phyloP scores from a whole-genome alignment of 1,284 basidiomycete species.

The Ustilago crameri region DNA sequence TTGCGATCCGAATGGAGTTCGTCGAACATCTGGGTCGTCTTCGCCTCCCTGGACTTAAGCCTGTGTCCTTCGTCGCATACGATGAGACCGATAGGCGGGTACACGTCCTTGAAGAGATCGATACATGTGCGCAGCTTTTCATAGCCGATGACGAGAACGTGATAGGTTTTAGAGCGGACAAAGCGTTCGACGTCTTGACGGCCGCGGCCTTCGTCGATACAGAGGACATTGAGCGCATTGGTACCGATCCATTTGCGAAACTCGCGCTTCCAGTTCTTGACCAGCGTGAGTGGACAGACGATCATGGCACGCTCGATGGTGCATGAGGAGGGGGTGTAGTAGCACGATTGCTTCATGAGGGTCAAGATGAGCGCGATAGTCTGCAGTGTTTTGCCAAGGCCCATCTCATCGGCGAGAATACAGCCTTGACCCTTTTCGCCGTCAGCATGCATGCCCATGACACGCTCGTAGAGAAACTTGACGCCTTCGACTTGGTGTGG shows the following conservation, averaged over 20 bases:
- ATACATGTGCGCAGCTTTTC: constrained; percentile 77
- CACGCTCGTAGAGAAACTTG: constrained; percentile 96
- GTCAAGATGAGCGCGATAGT: constrained; percentile 65
- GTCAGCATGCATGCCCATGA: constrained; percentile 90
- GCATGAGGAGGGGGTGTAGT: constrained; percentile 53
- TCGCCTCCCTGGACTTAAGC: constrained; percentile 89
- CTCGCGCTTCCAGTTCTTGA: constrained; percentile 96
- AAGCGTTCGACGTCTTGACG: constrained; percentile 57
- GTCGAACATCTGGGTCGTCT: constrained; percentile 90
- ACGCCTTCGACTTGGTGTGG: constrained; percentile 99
- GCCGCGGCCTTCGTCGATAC: constrained; percentile 73
- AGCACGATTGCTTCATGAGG: constrained; percentile 62
- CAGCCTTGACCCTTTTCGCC: constrained; percentile 81
- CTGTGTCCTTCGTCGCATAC: constrained; percentile 98
- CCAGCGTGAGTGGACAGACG: constrained; percentile 91
- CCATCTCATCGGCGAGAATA: constrained; percentile 99
- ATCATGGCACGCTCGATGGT: constrained; percentile 71
- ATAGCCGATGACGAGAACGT: constrained; percentile 94
- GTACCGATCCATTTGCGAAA: constrained; percentile 85
- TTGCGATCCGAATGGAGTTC: constrained; percentile 79
- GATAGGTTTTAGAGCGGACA: constrained; percentile 72
- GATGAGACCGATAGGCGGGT: constrained; percentile 87
- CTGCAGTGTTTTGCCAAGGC: constrained; percentile 69
- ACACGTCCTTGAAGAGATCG: constrained; percentile 50
- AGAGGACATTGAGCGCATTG: constrained; percentile 81